Conservation (phyloP, 2,329 filamentous ascomycete species). For the Raffaelea ambrosiae region DNA sequence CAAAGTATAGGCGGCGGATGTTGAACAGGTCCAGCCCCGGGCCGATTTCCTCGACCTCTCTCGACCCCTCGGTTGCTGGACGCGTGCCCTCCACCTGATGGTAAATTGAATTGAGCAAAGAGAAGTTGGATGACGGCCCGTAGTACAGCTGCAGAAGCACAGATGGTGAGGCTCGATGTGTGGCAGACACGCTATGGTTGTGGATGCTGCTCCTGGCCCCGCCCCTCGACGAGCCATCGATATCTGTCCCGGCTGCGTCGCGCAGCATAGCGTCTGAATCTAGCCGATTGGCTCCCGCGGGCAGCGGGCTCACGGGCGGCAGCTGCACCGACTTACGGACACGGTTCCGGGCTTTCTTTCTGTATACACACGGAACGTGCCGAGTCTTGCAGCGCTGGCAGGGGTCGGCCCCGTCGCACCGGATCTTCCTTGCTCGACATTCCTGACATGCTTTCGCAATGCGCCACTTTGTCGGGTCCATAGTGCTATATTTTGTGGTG, state of each 20-base stretch:
- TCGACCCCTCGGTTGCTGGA: background rate
- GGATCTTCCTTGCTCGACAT: conserved; percentile 12
- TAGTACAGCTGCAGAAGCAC: conserved; percentile 13
- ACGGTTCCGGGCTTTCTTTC: conserved; percentile 12
- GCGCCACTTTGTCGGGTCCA: conserved; percentile 11
- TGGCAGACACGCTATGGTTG: conserved; percentile 11
- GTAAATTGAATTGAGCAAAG: conserved; percentile 12
- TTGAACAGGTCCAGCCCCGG: conserved; percentile 14
- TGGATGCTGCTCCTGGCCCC: conserved; percentile 3
- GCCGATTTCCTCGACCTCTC: conserved; percentile 12
- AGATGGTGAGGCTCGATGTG: conserved; percentile 10
- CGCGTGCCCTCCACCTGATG: conserved; percentile 9
- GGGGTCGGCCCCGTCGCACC: conserved; percentile 12
- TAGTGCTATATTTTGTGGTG: conserved; percentile 1
- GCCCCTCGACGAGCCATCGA: background rate
- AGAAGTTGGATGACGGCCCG: conserved; percentile 13
- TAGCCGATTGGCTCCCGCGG: too few relatives aligned
- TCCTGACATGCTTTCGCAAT: conserved; percentile 14
- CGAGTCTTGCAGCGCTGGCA: conserved; percentile 11
- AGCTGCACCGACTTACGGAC: conserved; percentile 3
- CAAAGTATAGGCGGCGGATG: conserved; percentile 13
- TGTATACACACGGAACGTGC: conserved; percentile 11
- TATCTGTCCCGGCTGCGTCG: background rate
- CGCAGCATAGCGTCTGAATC: background rate
- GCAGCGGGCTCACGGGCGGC: background rate